Evolutionary conservation across 2,329 filamentous ascomycete species (phyloP), one percentile per base, ranked within the genome.

Genomic region (Myriosclerotinia scirpicola): DNA sequence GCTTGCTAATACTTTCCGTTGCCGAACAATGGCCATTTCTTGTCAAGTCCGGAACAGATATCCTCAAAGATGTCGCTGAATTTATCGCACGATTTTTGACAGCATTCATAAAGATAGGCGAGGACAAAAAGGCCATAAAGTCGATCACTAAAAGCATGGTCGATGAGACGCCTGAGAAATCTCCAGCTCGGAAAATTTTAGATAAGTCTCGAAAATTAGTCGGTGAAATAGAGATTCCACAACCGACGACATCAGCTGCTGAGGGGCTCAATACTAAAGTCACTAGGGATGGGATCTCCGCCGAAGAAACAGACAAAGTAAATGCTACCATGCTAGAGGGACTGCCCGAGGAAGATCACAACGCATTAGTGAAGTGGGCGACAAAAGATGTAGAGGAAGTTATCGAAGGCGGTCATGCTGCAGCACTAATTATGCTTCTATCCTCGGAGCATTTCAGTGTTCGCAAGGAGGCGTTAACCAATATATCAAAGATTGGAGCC

Each of bases 11-110:
- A 14, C 83, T 92, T 71, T 85, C 88, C 0, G 81, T 96, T 26
- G 79, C 85, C 3, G 93, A 97, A 75, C 93, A 97, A 76, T 85
- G 93, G 78, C 85, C 88, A 0, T 96, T 91, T 73, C 80, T 86
- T 2, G 78, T 85, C 15, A 85, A 84, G 62, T 81, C 81, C 6
- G 80, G 80, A 2, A 80, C 81, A 7, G 79, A 79, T 44, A 74
- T 78, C 1, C 72, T 84, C 3, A 75, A 78, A 40, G 78, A 81
- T 2, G 79, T 91, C 20, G 83, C 84, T 1, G 76, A 79, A 38
- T 88, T 90, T 74, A 76, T 92, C 38, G 83, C 84, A 3, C 78
- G 79, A 22, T 85, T 87, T 69, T 78, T 92, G 26, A 83, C 81
- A 14, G 78, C 81, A 12, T 82, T 85, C 20, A 82, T 82, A 40